Conservation (phyloP, 2,329 filamentous ascomycete species). For the Penicillium sp. region DNA sequence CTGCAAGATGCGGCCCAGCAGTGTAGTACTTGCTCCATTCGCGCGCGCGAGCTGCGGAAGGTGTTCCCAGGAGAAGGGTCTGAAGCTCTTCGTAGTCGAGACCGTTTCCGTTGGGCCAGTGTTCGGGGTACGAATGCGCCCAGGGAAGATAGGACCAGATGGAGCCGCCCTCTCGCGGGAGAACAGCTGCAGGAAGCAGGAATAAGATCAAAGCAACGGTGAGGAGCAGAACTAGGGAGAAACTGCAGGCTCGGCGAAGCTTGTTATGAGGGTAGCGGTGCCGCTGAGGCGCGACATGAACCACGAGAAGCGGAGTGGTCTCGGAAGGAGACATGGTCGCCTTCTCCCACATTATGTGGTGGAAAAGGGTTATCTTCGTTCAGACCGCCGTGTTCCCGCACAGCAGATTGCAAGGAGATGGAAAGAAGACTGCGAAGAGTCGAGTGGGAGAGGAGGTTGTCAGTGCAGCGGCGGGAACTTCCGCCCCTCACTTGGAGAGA, state of each 20-base stretch:
- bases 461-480: constrained; percentile 9
- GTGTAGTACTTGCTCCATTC: constrained; percentile 83
- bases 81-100: constrained; percentile 61
- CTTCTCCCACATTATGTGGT: constrained; percentile 16
- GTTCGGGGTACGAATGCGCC: constrained; percentile 42
- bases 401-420: not conserved
- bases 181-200: constrained; percentile 44
- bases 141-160: constrained; percentile 48
- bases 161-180: constrained; percentile 44
- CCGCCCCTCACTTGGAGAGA: not conserved
- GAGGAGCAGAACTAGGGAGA: constrained; percentile 42
- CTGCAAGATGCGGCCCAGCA: constrained; percentile 74
- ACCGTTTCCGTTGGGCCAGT: constrained; percentile 51
- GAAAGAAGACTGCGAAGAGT: not conserved
- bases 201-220: constrained; percentile 46
- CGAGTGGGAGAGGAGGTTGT: not conserved
- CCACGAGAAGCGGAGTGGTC: constrained; percentile 14
- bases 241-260: constrained; percentile 16
- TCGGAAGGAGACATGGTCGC: constrained; percentile 19
- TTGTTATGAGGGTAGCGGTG: constrained; percentile 17
- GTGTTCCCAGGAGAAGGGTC: constrained; percentile 59
- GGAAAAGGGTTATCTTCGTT: not conserved
- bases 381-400: constrained; percentile 1
- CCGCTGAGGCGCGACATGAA: constrained; percentile 15
- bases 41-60: constrained; percentile 60